These are phyloP conservation scores for Poa pratensis DNA, from an alignment of 176 grass and related monocot species.

Conservation along the genomic window DNA sequence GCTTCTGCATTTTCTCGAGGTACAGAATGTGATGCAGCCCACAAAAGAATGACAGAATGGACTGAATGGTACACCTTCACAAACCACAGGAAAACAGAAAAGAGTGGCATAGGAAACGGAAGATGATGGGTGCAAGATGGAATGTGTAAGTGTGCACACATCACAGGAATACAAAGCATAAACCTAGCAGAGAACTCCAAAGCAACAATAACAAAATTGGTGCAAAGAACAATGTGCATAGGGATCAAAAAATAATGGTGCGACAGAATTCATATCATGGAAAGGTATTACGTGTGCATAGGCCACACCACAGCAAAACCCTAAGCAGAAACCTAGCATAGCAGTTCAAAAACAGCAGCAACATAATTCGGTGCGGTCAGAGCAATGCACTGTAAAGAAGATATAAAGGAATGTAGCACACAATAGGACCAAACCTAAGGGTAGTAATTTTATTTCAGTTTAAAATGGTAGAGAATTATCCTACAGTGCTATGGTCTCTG, in stretches of 20 bases:
- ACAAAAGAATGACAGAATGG: background rate
- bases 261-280: background rate
- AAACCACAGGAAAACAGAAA: background rate
- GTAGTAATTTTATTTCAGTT: background rate
- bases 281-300: background rate
- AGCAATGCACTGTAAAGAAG: background rate
- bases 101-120: background rate
- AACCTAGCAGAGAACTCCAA: background rate
- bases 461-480: slow-evolving; percentile 11
- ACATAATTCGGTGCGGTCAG: background rate
- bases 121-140: background rate
- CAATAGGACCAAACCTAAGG: background rate
- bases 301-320: background rate
- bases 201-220: background rate
- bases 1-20: background rate
- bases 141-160: background rate
- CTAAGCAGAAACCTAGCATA: slow-evolving; percentile 12
- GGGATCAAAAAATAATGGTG: background rate
- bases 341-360: background rate
- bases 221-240: background rate
- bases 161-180: slow-evolving; percentile 8
- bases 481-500: background rate
- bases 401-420: background rate
- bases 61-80: background rate
- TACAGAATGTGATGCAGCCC: background rate